phyloP scores from a whole-genome alignment of 73 alveolate species.

The Blepharisma stoltei region DNA sequence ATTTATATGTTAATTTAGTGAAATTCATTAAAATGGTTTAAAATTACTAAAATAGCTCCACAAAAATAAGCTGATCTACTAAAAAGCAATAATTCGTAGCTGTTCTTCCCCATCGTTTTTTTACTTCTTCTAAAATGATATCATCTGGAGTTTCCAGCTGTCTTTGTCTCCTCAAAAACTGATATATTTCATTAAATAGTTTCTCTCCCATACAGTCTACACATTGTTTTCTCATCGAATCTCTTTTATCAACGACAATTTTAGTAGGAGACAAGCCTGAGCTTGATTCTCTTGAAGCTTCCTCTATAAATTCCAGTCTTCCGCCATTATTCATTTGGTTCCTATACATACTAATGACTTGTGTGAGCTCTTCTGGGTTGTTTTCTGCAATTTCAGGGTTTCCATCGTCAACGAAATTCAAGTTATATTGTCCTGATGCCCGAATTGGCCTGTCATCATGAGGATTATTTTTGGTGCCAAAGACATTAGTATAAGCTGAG shows the following conservation, averaged over 20 bases:
- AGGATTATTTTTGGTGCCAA: background rate
- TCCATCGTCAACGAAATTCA: background rate
- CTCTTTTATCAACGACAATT: background rate
- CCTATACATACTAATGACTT: background rate
- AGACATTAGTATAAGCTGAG: background rate
- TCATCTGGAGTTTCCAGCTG: slow-evolving; percentile 37
- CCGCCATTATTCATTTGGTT: slow-evolving; percentile 12
- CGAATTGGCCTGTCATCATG: slow-evolving; percentile 4
- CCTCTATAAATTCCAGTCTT: background rate
- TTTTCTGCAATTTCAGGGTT: background rate
- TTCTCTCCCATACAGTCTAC: slow-evolving; percentile 34
- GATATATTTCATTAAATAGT: slow-evolving; percentile 23
- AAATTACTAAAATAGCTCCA: slow-evolving; percentile 29
- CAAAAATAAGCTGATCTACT: slow-evolving; percentile 40
- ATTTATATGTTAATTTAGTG: background rate
- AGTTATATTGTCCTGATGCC: slow-evolving; percentile 22
- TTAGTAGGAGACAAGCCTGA: background rate
- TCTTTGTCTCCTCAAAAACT: slow-evolving; percentile 32
- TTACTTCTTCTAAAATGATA: background rate
- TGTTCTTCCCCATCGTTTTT: slow-evolving; percentile 32
- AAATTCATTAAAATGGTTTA: background rate
- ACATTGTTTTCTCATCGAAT: slow-evolving; percentile 23
- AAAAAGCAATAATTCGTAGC: slow-evolving; percentile 26
- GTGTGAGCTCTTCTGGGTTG: background rate
- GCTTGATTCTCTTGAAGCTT: background rate